phyloP scores from a whole-genome alignment of 257 asterid species.

The Solanum habrochaites region DNA sequence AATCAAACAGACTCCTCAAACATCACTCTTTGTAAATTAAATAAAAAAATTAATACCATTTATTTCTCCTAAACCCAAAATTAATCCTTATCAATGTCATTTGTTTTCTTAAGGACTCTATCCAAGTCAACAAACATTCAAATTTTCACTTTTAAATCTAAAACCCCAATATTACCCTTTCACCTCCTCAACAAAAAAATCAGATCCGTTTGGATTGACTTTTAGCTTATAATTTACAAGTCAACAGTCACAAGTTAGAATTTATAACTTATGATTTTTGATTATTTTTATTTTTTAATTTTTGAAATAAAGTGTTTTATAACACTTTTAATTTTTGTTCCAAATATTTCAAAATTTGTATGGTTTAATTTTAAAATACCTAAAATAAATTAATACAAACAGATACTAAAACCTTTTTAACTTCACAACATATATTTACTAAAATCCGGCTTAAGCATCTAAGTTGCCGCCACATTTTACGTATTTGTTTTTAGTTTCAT shows the following conservation, averaged over 20 bases:
- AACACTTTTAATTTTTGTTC: too few species aligned
- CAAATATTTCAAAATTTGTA: too few species aligned
- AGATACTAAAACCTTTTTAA: slow-evolving; percentile 1
- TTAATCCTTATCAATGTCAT: neutral
- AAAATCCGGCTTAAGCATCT: slow-evolving; percentile 37
- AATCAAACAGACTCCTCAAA: slow-evolving; percentile 30
- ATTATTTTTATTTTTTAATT: too few species aligned
- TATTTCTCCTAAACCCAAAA: neutral
- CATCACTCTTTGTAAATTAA: slow-evolving; percentile 8
- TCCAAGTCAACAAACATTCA: slow-evolving; percentile 5
- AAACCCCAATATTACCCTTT: neutral
- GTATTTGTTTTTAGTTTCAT: slow-evolving; percentile 34
- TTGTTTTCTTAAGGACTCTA: slow-evolving; percentile 6
- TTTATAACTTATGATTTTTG: too few species aligned
- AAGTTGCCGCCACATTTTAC: slow-evolving; percentile 62
- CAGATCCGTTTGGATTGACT: too few species aligned
- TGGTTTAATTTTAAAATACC: too few species aligned
- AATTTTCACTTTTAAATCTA: neutral
- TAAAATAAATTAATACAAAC: too few species aligned
- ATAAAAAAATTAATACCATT: neutral
- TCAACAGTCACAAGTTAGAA: too few species aligned
- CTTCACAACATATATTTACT: neutral
- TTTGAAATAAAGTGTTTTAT: too few species aligned
- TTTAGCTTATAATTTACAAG: too few species aligned
- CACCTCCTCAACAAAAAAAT: neutral